Base-by-base conservation (phyloP, 2,329 filamentous ascomycete genomes). In the Pyricularia grisea region DNA sequence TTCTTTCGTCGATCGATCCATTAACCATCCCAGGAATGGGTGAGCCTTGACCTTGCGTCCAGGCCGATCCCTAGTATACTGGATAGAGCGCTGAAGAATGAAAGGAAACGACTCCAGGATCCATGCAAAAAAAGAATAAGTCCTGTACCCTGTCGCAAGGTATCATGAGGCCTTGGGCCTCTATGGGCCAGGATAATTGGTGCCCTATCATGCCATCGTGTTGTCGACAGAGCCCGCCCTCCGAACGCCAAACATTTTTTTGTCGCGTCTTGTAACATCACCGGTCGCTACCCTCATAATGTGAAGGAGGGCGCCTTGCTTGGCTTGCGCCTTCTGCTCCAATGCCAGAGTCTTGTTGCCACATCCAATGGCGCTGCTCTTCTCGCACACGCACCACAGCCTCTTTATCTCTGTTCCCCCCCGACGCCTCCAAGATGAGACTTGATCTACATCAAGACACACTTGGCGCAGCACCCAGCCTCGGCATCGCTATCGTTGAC, bases 391-490 rank as follows among this genome's bases (percentile, higher is more conserved):
- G 42, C 42, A 55, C 20, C 42, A n/a, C 20, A 55, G 11, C 42
- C 42, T 55, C 42, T 55, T 20, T 9, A n/a, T 55, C 42, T 20
- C 36, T 55, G 17, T 55, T 55, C 7, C 20, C n/a, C 42, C 42
- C 17, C 42, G 20, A n/a, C 42, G n/a, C 20, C 17, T 55, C 20
- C 17, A 31, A 25, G 23, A 64, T 31, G n/a, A 27, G 12, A 9
- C 17, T 27, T 63, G 9, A 28, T 61, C 31, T 55, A 95, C 93
- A 97, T 97, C 78, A 97, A 86, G 78, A 92, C 85, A 81, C 93
- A 97, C 81, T 91, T 92, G 75, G 87, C 84, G 82, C 93, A 97
- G 86, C 94, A 97, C 73, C 93, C 91, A 61, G 87, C 83, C 77
- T 90, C 87, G 75, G 85, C 81, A 74, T 89, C 85, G 72, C 87